Evolutionary conservation across 208 protist species (phyloP), one percentile per base, ranked within the genome.

Genomic region (Trypanosoma lewisi): DNA sequence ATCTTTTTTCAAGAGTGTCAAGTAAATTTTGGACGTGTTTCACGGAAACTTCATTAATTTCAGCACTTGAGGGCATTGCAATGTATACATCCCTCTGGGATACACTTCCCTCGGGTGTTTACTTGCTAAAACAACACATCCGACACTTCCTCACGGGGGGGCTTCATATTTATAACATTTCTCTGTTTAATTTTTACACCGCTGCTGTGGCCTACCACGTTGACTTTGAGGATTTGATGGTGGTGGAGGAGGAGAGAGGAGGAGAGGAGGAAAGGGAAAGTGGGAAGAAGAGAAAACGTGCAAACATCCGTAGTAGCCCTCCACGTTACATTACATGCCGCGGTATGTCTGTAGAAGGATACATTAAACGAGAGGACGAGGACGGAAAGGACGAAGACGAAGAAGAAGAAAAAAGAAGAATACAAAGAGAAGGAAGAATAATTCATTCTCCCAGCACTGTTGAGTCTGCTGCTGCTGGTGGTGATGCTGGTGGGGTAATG

Each of bases 11-110:
- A 55, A 36, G 8, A 12, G 68, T 70, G 2, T 75, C 77, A 23
- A 11, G 39, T 19, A 48, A 79, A 34, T 66, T 70, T 25, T 83
- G 77, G 77, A 23, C 41, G 12, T 56, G 73, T 39, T 83, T 83
- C 34, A 67, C 63, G 14, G 36, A 34, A 28, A 47, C 49, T 5
- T 63, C 77, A 14, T 60, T 83, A 28, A 30, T 70, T 42, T 77
- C 73, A 21, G 60, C 52, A 11, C n/a, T 60, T 37, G 70, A 79
- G 45, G 59, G 44, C 27, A 49, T 72, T 52, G 66, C 61, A n/a
- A 58, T 58, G 5, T 79, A 79, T 47, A 27, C 67, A 21, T 67
- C 2, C 37, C 33, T 66, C 42, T 83, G 71, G 73, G 49, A 44
- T 30, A 55, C 39, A 27, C 53, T 67, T 58, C 63, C 71, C 2